phyloP scores from a whole-genome alignment of 2,329 filamentous ascomycete genomes.

The Hypoxylon sp. region DNA sequence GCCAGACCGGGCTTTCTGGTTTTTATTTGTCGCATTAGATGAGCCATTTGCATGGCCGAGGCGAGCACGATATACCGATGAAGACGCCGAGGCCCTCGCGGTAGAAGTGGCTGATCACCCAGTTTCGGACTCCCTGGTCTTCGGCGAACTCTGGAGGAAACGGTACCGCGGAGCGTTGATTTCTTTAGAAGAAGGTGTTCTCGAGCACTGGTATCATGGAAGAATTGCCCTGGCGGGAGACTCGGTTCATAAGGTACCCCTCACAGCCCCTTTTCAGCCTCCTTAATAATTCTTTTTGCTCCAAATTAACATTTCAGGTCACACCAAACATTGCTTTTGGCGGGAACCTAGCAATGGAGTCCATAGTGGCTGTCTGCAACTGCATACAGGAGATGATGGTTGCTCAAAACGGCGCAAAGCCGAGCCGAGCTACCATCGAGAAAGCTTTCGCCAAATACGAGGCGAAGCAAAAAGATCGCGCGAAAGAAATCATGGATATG shows the following conservation, averaged over 20 bases:
- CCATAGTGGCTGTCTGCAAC: slow-evolving; percentile 53
- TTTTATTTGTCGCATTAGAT: slow-evolving; percentile 47
- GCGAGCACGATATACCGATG: slow-evolving; percentile 49
- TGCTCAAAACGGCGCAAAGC: slow-evolving; percentile 18
- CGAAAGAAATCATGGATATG: neutral
- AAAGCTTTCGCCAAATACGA: slow-evolving; percentile 21
- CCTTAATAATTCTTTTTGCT: neutral
- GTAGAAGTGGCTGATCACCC: slow-evolving; percentile 48
- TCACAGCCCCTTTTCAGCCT: neutral
- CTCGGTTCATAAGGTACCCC: slow-evolving; percentile 56
- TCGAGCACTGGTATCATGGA: slow-evolving; percentile 55
- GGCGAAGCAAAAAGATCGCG: slow-evolving; percentile 7
- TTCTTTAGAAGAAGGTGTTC: slow-evolving; percentile 55
- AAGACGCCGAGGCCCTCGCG: slow-evolving; percentile 53
- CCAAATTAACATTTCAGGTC: slow-evolving; percentile 20
- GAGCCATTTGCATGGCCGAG: slow-evolving; percentile 47
- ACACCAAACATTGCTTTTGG: slow-evolving; percentile 56
- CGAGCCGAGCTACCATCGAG: slow-evolving; percentile 8
- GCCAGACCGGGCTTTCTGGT: slow-evolving; percentile 45
- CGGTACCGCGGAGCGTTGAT: slow-evolving; percentile 45
- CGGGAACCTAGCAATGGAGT: slow-evolving; percentile 57
- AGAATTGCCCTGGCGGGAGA: slow-evolving; percentile 57
- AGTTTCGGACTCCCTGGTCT: slow-evolving; percentile 51
- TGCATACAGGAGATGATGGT: slow-evolving; percentile 39
- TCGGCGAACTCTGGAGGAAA: slow-evolving; percentile 55